Evolutionary conservation across 306 rosid genomes (phyloP), one percentile per base, ranked within the genome.

Genomic region (Lagenaria siceraria): DNA sequence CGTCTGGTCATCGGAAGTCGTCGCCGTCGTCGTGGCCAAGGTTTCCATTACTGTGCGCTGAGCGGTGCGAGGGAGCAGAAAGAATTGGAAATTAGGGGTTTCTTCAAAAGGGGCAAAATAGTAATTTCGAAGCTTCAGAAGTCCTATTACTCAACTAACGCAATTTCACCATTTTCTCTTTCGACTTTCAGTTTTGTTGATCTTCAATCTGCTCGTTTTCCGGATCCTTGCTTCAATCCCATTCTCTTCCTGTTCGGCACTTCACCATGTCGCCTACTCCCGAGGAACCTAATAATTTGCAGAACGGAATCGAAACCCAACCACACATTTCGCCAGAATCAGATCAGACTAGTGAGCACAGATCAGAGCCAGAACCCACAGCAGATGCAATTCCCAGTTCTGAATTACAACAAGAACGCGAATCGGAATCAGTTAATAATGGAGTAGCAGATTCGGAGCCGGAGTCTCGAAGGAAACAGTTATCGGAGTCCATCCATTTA

Each of bases 261-360:
- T 69, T 63, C 80, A 77, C 78, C 68, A 87, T 87, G 90, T 80
- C 88, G 56, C 13, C 75, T 3, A 31, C 69, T 69, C 49, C 78
- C 35, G 88, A 82, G 42, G 83, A 85, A 33, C 80, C 81, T 13
- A 79, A 22, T 10, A 77, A 22, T 46, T 21, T 83, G 70, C 87
- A 74, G 54, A 83, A 81, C 59, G 80, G 82, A 68, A 40, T 24
- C 65, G 64, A 29, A 52, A 73, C 71, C n/a, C 24, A 77, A 58
- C 64, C 65, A 8, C 38, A 66, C 17, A 18, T 56, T 8, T 35
- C 59, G 13, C 7, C 74, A 10, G 83, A 40, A 61, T 43, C 63
- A 4, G 52, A 59, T n/a, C 83, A 22, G 72, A 52, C 59, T 19
- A 25, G 27, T 2, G 61, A 59, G 10, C 27, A 66, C 25, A n/a